Conservation (phyloP, 305 asterid genomes). For the Fraxinus ornus region DNA sequence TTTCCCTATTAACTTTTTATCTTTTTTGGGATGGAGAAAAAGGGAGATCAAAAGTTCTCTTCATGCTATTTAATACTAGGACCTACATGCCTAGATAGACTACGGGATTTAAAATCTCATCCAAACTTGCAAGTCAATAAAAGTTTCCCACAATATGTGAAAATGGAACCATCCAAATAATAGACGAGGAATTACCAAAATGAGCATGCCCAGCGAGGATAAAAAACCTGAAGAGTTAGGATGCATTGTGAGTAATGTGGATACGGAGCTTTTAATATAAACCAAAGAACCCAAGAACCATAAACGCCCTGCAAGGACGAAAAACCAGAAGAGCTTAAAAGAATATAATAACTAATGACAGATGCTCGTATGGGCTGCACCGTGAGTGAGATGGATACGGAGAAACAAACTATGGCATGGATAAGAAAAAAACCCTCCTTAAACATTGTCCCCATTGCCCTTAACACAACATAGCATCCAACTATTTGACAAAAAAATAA, state of each 20-base stretch:
- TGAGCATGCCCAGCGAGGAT: neutral
- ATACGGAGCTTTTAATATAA: neutral
- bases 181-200: neutral
- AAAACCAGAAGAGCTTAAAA: neutral
- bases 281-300: neutral
- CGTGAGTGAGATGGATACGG: conserved; percentile 11
- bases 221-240: neutral
- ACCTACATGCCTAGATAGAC: neutral
- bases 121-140: neutral
- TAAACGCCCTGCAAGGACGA: neutral
- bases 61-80: neutral
- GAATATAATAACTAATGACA: neutral
- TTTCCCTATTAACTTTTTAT: neutral
- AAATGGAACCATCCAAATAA: neutral
- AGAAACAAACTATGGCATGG: neutral
- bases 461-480: neutral
- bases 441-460: neutral
- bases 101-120: neutral
- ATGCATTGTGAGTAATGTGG: neutral
- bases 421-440: neutral
- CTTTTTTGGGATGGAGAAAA: neutral
- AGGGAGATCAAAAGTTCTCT: neutral
- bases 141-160: neutral
- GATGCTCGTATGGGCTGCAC: neutral
- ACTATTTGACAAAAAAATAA: neutral